Base-by-base conservation (phyloP, 225 moss, liverwort and hornwort species). In the Polytrichum formosum region DNA sequence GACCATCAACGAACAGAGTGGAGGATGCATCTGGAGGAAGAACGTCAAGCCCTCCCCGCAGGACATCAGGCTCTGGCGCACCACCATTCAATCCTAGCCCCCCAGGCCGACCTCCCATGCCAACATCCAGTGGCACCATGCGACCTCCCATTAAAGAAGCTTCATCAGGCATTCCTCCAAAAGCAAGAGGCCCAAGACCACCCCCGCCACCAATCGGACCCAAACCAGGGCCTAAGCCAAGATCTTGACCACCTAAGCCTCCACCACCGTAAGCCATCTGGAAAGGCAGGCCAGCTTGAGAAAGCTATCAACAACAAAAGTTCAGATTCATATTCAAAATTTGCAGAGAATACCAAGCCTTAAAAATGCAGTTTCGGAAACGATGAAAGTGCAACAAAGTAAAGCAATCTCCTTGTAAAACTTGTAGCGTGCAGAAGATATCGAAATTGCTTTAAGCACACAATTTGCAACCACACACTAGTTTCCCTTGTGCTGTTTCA, bases 1-100 rank as follows among this genome's bases (percentile, higher is more conserved):
- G 94, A 61, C 97, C 97, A 78, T 98, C 97, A 5, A 98, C 97
- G 28, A 98, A 98, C 6, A 98, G 80, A 22, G 97, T 98, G 17
- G 97, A 91, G 5, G 97, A 94, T 31, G 94, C 97, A 83, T 98
- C 97, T 25, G 97, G 97, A 35, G 97, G 97, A 54, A 98, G 90
- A 76, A 98, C 92, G 53, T 98, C 97, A 30, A 94, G 90, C 28
- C 90, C 92, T 46, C 85, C 90, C 62, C 94, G 97, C 26, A 98
- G 70, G 55, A 85, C 86, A 73, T 98, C 97, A 46, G 81, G 77
- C 75, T 98, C 94, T 68, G 92, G 91, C 22, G 94, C 87, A 62
- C 90, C 97, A 26, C 97, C 97, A 66, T 98, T 98, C 5, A 98
- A 75, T 66, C 92, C 91, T 30, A 98, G 81, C 27, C 88, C 91